Base-by-base conservation (phyloP, 345 rosid genomes). In the Cardiospermum halicacabum region DNA sequence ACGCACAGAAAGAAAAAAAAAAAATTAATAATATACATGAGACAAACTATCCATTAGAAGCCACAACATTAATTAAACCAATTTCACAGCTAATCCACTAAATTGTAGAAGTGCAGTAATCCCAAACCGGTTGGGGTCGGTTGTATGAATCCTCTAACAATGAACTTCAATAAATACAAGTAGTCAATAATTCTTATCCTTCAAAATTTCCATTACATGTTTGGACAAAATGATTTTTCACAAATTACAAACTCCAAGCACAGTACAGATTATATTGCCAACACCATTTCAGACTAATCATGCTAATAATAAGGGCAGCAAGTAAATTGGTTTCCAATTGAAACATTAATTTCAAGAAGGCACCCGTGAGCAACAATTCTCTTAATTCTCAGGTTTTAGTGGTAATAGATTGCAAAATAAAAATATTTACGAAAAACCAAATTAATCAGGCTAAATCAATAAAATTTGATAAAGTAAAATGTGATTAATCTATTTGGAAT, bases 1-100 rank as follows among this genome's bases (percentile, higher is more conserved):
- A 28, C 13, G 42, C 57, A 60, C 42, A 50, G 55, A 60, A 40
- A 15, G 68, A 7, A 37, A 3, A 50, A 58, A 60, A 40, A 15
- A 71, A 7, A 37, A 3, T 32, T 58, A 58, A 22, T 31, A 50
- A 2, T 16, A 47, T 37, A 59, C 34, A 24, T 25, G 24, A 36
- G 34, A 64, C 43, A 5, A 8, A 49, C 34, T 47, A 22, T 25
- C 69, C 48, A n/a, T 19, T 13, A 36, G 56, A 3, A 7, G 8
- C 42, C 67, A 15, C 15, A 24, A 21, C 6, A 49, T 11, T 49
- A 49, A 19, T 49, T 47, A 25, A 47, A 24, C n/a, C 3, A 10
- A 12, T 16, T 40, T 25, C 31, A 21, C 24, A 37, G 47, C 45
- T 57, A 22, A 36, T 43, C 3, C 21, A 7, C 21, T 12, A 18